These are phyloP conservation scores for Cucurbita ficifolia DNA, from an alignment of 306 rosid species.

Conservation along the genomic window DNA sequence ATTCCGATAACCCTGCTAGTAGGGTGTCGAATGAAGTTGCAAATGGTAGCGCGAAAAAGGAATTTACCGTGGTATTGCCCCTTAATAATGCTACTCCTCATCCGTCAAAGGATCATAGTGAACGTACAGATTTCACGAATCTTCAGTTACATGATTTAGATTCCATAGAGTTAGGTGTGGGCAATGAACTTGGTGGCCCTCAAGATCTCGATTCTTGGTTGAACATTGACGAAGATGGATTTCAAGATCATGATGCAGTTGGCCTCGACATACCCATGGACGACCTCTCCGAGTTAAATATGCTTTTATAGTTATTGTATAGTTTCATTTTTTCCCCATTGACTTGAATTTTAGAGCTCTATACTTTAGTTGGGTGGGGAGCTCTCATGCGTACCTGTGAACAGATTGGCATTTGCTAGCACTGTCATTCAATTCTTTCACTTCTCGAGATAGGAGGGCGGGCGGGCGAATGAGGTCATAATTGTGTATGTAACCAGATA, in stretches of 20 bases:
- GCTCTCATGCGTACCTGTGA: constrained; percentile 40
- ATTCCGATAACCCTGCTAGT: constrained; percentile 23
- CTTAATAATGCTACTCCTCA: constrained; percentile 14
- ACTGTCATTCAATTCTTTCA: constrained; percentile 56
- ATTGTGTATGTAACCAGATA: constrained; percentile 7
- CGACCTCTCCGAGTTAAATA: constrained; percentile 54
- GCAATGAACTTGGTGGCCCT: constrained; percentile 35
- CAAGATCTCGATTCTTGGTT: constrained; percentile 61
- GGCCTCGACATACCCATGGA: constrained; percentile 89
- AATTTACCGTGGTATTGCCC: constrained; percentile 14
- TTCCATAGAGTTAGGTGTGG: constrained; percentile 46
- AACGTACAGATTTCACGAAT: constrained; percentile 24
- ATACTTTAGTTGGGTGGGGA: constrained; percentile 28
- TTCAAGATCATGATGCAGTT: constrained; percentile 37
- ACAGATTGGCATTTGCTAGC: constrained; percentile 47
- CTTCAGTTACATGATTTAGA: constrained; percentile 45
- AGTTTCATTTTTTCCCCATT: constrained; percentile 21
- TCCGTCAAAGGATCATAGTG: constrained; percentile 26
- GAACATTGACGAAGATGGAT: constrained; percentile 48
- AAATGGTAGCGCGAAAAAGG: constrained; percentile 15
- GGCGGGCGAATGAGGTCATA: not conserved
- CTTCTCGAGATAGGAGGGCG: not conserved
- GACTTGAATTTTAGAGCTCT: constrained; percentile 21
- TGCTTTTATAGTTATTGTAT: constrained; percentile 36
- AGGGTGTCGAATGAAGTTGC: constrained; percentile 24